Base-by-base conservation (phyloP, 441 rosid genomes). In the Populus trichocarpa region DNA sequence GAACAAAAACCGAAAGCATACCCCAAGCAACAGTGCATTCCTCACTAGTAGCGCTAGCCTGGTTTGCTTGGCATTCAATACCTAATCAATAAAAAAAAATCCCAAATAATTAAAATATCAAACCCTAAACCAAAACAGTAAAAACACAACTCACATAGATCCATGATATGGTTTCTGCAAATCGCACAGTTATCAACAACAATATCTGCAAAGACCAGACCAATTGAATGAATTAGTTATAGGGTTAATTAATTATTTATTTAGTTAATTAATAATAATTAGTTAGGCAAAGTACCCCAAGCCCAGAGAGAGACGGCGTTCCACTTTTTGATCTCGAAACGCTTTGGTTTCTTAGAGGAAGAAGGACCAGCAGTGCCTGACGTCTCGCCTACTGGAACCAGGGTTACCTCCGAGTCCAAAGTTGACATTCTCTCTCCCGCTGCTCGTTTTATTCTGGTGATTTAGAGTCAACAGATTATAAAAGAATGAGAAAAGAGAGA, bases 1-100 rank as follows among this genome's bases (percentile, higher is more conserved):
- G 67, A 70, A 36, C 69, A 23, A 22, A 79, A 3, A 14, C 25
- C 26, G 33, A 22, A 1, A 42, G 76, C 87, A 75, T 84, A 95
- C 99, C 99, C 98, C 97, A 93, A 73, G 98, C 99, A 74, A 95
- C 99, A 70, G 99, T 93, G 87, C 99, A 95, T 83, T 95, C 98
- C 90, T 95, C 99, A 78, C 98, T 95, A 8, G 99, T 93, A 10
- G 98, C 98, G 38, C 98, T 93, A 4, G 99, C 98, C 82, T 92
- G 98, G 82, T 95, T 93, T 18, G 97, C 97, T 70, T 95, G 98
- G 78, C 99, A 95, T 70, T 95, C 99, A 30, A 93, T 95, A 80
- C 99, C 99, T 93, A 79, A 79, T 10, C 82, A 80, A 63, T 61
- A 75, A 6, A 26, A 26, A 28, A 26, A 67, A 1, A 12, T 23